A percentile compares a stretch with the other conserved stretches of the same genome.
These are phyloP conservation scores for Debaryomyces coudertii DNA, from an alignment of 1,139 yeast genomes.

Conservation along the genomic window DNA sequence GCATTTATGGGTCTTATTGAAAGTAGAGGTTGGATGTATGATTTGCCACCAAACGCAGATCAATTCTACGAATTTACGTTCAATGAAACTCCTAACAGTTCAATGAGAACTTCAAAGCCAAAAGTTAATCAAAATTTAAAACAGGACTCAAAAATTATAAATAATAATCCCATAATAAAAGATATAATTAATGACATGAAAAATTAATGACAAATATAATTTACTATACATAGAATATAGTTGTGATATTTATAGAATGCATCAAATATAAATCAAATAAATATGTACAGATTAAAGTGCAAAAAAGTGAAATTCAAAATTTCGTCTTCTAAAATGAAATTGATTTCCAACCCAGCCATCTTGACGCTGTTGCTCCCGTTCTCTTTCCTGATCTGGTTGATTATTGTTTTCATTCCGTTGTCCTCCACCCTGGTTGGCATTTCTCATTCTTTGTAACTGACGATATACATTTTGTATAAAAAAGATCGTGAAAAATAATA, in stretches of 20 bases:
- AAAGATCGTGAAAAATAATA: slow-evolving; percentile 33
- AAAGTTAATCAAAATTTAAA: background rate
- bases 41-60: slow-evolving; percentile 51
- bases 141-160: slow-evolving; percentile 19
- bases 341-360: slow-evolving; percentile 20
- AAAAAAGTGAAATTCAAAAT: slow-evolving; percentile 43
- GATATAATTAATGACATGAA: slow-evolving; percentile 28
- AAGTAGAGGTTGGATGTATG: slow-evolving; percentile 64
- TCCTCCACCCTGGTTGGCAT: slow-evolving; percentile 12
- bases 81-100: background rate
- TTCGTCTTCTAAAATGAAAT: slow-evolving; percentile 31
- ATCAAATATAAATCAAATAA: slow-evolving; percentile 8
- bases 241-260: slow-evolving; percentile 7
- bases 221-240: slow-evolving; percentile 4
- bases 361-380: slow-evolving; percentile 13
- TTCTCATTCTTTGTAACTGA: slow-evolving; percentile 31
- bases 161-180: slow-evolving; percentile 25
- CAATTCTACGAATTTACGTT: slow-evolving; percentile 34
- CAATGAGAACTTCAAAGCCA: background rate
- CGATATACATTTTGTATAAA: slow-evolving; percentile 34
- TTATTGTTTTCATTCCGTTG: slow-evolving; percentile 13
- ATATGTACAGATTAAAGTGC: slow-evolving; percentile 27
- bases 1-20: slow-evolving; percentile 66
- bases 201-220: slow-evolving; percentile 2
- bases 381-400: slow-evolving; percentile 7